Percentiles rank a stretch among this genome's conserved stretches.
These are phyloP conservation scores for Pichia exigua DNA, from an alignment of 805 yeast genomes.

Conservation along the genomic window DNA sequence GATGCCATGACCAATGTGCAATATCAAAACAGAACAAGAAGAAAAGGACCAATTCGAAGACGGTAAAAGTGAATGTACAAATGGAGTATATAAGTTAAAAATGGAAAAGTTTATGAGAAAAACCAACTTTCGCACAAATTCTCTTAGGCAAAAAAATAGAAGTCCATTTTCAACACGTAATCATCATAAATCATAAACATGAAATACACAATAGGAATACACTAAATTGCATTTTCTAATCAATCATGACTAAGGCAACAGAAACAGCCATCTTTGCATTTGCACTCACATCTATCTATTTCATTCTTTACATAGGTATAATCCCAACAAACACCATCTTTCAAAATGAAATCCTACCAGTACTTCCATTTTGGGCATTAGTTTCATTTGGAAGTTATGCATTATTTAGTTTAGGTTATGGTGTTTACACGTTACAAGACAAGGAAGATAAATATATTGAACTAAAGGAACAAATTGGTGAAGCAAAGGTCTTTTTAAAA, in stretches of 20 bases:
- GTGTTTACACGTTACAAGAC: conserved; percentile 61
- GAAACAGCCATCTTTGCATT: conserved; percentile 44
- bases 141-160: not conserved
- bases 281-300: conserved; percentile 44
- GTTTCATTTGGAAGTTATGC: conserved; percentile 66
- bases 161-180: not conserved
- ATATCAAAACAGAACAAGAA: too few relatives aligned
- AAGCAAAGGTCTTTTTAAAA: conserved; percentile 53
- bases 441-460: conserved; percentile 61
- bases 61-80: too few relatives aligned
- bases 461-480: conserved; percentile 48
- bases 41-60: too few relatives aligned
- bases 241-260: conserved; percentile 57
- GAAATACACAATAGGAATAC: not conserved
- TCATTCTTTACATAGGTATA: conserved; percentile 41
- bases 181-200: not conserved
- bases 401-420: conserved; percentile 59
- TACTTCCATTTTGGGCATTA: conserved; percentile 61
- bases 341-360: conserved; percentile 51
- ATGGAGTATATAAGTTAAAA: too few relatives aligned
- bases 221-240: not conserved
- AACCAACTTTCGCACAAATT: too few relatives aligned
- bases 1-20: too few relatives aligned
- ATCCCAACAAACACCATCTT: conserved; percentile 46
- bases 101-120: too few relatives aligned